Base-by-base conservation (phyloP, 1,284 basidiomycete genomes). In the Moesziomyces aphidis region DNA sequence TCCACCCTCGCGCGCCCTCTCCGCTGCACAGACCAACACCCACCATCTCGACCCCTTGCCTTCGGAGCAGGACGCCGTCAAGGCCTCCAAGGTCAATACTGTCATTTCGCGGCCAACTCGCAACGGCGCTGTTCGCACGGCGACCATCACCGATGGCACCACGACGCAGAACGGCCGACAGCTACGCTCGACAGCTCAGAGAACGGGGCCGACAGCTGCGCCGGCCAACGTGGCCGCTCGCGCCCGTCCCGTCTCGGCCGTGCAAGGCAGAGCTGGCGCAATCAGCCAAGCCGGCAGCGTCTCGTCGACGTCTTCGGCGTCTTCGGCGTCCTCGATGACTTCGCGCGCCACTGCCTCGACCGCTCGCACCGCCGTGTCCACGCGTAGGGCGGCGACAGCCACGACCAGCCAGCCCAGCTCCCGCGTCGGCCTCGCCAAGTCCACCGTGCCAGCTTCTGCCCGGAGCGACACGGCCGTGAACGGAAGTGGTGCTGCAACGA, bases 281-380 rank as follows among this genome's bases (percentile, higher is more conserved):
- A 66, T 61, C 5, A 70, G 67, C 24, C 60, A 63, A 23, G 73
- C 73, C 9, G 67, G 73, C 36, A 70, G 67, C 39, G 67, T 73
- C 1, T 73, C 70, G 6, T 73, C 70, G 9, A 73, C 61, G 5
- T 73, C 71, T 0, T 73, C 71, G 2, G 58, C 36, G 47, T 68
- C 65, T 17, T 64, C 71, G 5, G 39, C 57, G 1, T 57, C 65
- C 9, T 73, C 71, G 23, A 23, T 61, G 24, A 64, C 67, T n/a
- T 68, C 58, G 24, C 61, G 63, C 43, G 55, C 61, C 10, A 64
- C 61, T 13, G 71, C 61, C 21, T 61, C 67, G 13, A 73, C 71
- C 10, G 60, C 65, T 45, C 65, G 71, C 19, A 59, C 71, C 24
- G 65, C 71, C 24, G 65, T 67, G 5, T 73, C 71, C 8, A 55